Conservation (phyloP, 345 rosid genomes). For the Trapa incisa region DNA sequence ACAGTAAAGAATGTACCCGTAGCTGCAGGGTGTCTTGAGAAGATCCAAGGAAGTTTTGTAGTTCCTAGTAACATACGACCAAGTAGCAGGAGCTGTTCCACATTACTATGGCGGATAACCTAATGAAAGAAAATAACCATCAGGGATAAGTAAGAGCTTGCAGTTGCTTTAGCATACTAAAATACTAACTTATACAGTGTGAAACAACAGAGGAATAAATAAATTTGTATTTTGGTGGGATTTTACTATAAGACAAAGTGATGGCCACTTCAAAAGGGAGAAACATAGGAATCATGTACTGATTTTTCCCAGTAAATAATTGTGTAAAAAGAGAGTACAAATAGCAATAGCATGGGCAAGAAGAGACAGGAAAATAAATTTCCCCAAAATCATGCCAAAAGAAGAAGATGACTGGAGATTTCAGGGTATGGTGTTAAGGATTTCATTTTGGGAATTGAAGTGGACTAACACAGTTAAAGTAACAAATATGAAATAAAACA, state of each 20-base stretch:
- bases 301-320: not conserved
- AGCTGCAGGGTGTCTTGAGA: conserved; percentile 94
- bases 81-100: conserved; percentile 91
- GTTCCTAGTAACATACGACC: conserved; percentile 92
- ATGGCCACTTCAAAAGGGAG: not conserved
- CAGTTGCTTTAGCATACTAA: not conserved
- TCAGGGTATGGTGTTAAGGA: not conserved
- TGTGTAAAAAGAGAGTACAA: not conserved
- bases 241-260: too few relatives aligned
- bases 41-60: conserved; percentile 74
- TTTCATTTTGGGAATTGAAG: not conserved
- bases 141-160: conserved; percentile 8
- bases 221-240: too few relatives aligned
- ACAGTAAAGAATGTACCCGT: conserved; percentile 88
- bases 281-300: not conserved
- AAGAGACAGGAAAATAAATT: not conserved
- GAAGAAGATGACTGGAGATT: not conserved
- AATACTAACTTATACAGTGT: not conserved
- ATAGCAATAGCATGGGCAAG: not conserved
- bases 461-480: too few relatives aligned
- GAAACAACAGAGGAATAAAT: too few relatives aligned
- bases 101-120: conserved; percentile 85
- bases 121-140: conserved; percentile 14
- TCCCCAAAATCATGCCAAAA: too few relatives aligned
- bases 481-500: not conserved